phyloP scores from a whole-genome alignment of 2,329 filamentous ascomycete genomes.

The Pyrenophora teres region DNA sequence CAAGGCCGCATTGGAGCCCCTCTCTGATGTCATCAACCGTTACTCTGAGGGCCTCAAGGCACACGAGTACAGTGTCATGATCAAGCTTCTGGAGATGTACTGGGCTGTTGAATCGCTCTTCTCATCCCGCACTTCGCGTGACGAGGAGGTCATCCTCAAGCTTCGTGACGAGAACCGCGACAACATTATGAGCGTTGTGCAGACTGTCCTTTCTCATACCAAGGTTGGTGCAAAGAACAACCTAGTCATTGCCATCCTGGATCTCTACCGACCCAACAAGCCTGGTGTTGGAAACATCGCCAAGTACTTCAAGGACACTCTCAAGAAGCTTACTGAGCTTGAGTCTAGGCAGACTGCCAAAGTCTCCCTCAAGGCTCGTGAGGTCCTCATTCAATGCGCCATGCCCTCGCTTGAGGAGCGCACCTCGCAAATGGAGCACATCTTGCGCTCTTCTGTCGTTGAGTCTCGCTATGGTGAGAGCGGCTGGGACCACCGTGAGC shows the following conservation, averaged over 20 bases:
- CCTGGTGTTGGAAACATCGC: slow-evolving; percentile 85
- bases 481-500: slow-evolving; percentile 94
- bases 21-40: slow-evolving; percentile 75
- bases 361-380: slow-evolving; percentile 94
- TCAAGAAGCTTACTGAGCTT: slow-evolving; percentile 87
- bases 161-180: slow-evolving; percentile 97
- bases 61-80: slow-evolving; percentile 85
- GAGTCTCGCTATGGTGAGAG: slow-evolving; percentile 98
- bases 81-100: slow-evolving; percentile 78
- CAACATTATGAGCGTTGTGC: slow-evolving; percentile 80
- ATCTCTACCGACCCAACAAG: slow-evolving; percentile 94
- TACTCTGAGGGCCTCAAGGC: slow-evolving; percentile 89
- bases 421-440: slow-evolving; percentile 96
- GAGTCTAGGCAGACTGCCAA: slow-evolving; percentile 87
- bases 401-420: slow-evolving; percentile 95
- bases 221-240: slow-evolving; percentile 93
- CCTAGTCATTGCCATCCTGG: slow-evolving; percentile 85
- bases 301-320: slow-evolving; percentile 81
- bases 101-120: slow-evolving; percentile 84
- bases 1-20: slow-evolving; percentile 72
- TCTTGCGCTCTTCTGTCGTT: slow-evolving; percentile 90
- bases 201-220: slow-evolving; percentile 91
- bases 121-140: slow-evolving; percentile 79
- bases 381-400: slow-evolving; percentile 96
- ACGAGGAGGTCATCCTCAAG: slow-evolving; percentile 91